Percentiles rank a stretch among this genome's conserved stretches.
phyloP scores from a whole-genome alignment of 192 early-diverging fungal genomes.

The Physocladia obscura region DNA sequence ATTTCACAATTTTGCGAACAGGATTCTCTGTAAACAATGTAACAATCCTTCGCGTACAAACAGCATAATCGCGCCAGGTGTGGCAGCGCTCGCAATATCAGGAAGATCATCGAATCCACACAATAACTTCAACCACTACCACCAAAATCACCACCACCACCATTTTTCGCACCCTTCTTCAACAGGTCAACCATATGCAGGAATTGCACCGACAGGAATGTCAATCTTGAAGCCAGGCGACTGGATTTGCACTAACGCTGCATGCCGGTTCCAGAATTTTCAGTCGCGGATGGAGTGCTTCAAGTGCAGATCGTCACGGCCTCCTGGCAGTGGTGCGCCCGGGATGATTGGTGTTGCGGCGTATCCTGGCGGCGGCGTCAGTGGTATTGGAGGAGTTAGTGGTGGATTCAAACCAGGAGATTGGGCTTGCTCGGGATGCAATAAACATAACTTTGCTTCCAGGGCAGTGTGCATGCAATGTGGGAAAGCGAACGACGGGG shows the following conservation, averaged over 20 bases:
- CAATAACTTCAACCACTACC: too few relatives aligned
- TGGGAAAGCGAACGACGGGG: conserved; percentile 9
- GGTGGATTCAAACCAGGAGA: conserved; percentile 50
- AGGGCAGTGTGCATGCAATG: conserved; percentile 42
- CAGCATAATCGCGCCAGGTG: background rate
- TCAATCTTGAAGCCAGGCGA: conserved; percentile 55
- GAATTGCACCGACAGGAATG: background rate
- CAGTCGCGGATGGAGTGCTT: conserved; percentile 68
- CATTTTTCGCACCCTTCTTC: background rate
- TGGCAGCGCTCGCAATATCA: background rate
- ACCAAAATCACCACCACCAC: too few relatives aligned
- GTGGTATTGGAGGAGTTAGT: conserved; percentile 19
- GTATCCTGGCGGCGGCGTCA: background rate
- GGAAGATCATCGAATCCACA: too few relatives aligned
- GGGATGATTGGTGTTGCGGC: background rate
- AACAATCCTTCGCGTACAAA: conserved; percentile 47
- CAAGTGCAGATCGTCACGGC: conserved; percentile 51
- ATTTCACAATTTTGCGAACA: conserved; percentile 71
- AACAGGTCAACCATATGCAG: background rate
- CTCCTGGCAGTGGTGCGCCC: background rate
- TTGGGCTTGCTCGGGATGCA: conserved; percentile 70
- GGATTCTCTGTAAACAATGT: conserved; percentile 68
- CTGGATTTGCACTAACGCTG: conserved; percentile 70
- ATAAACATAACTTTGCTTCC: conserved; percentile 64
- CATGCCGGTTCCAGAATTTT: conserved; percentile 76